Evolutionary conservation across 140 eudicot genomes (phyloP).

Genomic region (Senecio squalidus): DNA sequence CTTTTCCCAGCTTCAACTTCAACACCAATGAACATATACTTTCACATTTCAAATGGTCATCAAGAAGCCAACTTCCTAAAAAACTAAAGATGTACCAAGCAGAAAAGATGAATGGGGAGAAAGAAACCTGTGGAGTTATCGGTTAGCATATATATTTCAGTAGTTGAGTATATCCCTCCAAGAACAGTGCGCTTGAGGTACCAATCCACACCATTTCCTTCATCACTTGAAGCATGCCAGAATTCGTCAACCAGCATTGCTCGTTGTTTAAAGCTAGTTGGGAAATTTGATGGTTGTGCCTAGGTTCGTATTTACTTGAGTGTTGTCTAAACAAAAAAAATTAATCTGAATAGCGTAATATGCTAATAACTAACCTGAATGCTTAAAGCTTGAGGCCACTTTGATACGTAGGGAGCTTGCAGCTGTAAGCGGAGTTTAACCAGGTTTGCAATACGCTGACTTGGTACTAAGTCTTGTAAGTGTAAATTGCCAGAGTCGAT

Average conservation of each 20-base stretch:
- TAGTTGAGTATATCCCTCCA: slow-evolving; percentile 79
- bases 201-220: slow-evolving; percentile 71
- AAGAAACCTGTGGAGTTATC: slow-evolving; percentile 81
- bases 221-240: slow-evolving; percentile 91
- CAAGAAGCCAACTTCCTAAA: not conserved
- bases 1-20: not conserved
- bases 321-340: not conserved
- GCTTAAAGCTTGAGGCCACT: slow-evolving; percentile 95
- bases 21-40: not conserved
- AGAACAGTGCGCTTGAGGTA: slow-evolving; percentile 82
- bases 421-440: slow-evolving; percentile 64
- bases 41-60: too few relatives aligned
- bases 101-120: not conserved
- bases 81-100: not conserved
- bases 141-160: slow-evolving; percentile 90
- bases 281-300: slow-evolving; percentile 61
- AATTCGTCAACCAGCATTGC: slow-evolving; percentile 94
- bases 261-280: slow-evolving; percentile 92
- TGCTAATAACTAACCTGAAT: slow-evolving; percentile 53
- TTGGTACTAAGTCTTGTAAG: slow-evolving; percentile 56
- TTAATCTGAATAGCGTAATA: not conserved
- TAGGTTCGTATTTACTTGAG: slow-evolving; percentile 2
- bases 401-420: slow-evolving; percentile 85
- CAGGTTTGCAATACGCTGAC: slow-evolving; percentile 75
- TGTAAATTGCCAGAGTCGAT: slow-evolving; percentile 51